A percentile compares a stretch with the other conserved stretches of the same genome.
Conservation (phyloP, 2,329 filamentous ascomycete genomes). For the Diaporthe humulicola region DNA sequence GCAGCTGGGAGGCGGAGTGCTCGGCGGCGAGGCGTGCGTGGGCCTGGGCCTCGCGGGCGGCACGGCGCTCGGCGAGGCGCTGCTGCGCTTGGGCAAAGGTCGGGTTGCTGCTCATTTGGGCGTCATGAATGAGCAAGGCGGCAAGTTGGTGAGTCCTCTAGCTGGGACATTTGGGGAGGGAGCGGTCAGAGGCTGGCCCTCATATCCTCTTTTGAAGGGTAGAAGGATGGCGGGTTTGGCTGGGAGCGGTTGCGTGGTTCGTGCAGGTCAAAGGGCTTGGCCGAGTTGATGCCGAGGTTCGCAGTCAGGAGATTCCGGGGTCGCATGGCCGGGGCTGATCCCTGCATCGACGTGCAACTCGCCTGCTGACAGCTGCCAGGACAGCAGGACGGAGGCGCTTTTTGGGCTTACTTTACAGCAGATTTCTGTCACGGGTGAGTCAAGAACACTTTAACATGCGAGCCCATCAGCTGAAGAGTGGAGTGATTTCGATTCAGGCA, state of each 20-base stretch:
- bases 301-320: constrained; percentile 29
- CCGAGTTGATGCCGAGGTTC: constrained; percentile 25
- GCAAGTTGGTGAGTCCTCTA: neutral
- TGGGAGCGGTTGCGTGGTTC: constrained; percentile 9
- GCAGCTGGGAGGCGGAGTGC: constrained; percentile 51
- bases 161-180: neutral
- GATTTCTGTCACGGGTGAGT: neutral
- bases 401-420: neutral
- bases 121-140: constrained; percentile 9
- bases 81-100: constrained; percentile 92
- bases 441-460: neutral
- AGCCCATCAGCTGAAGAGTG: neutral
- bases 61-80: constrained; percentile 85
- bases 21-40: constrained; percentile 67
- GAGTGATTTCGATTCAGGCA: neutral
- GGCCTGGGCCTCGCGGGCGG: constrained; percentile 77
- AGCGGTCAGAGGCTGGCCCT: neutral
- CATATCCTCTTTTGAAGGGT: constrained; percentile 7
- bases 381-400: neutral
- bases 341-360: constrained; percentile 4
- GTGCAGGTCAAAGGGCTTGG: constrained; percentile 20
- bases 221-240: neutral
- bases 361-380: neutral
- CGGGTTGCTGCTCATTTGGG: constrained; percentile 62
- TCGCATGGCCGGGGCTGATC: constrained; percentile 7